Conservation (phyloP, 495 filamentous ascomycete species). For the Penicillium maclennaniae region DNA sequence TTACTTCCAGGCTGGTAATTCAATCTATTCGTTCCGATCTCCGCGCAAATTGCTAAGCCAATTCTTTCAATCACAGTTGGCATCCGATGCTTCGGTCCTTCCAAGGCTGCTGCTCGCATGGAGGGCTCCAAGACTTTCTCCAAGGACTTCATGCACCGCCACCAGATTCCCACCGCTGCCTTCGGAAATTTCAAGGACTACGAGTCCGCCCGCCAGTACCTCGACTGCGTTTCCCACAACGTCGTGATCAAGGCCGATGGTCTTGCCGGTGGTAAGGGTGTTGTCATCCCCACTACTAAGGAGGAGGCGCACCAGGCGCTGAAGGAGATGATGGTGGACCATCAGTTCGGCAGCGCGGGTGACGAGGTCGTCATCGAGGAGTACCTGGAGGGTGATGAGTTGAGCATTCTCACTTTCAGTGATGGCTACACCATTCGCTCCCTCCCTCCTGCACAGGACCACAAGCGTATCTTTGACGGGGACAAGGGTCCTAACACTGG, state of each 20-base stretch:
- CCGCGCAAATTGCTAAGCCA: constrained; percentile 11
- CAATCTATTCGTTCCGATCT: neutral
- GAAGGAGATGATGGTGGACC: constrained; percentile 84
- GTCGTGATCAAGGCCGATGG: constrained; percentile 90
- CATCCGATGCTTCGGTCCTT: constrained; percentile 84
- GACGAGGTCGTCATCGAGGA: constrained; percentile 96
- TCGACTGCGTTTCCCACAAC: constrained; percentile 68
- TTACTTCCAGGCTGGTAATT: constrained; percentile 65
- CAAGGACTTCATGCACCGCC: constrained; percentile 95
- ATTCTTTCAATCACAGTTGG: constrained; percentile 44
- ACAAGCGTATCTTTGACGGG: constrained; percentile 90
- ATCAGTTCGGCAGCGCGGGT: constrained; percentile 82
- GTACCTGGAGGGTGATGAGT: constrained; percentile 84
- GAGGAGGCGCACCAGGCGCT: constrained; percentile 79
- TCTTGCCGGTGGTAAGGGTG: constrained; percentile 86
- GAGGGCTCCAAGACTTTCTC: constrained; percentile 96
- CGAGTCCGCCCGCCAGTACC: constrained; percentile 68
- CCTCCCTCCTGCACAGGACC: constrained; percentile 91
- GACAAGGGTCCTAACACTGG: constrained; percentile 93
- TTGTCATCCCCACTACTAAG: constrained; percentile 76
- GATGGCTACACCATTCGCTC: constrained; percentile 83
- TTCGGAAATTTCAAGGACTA: constrained; percentile 88
- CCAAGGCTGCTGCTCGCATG: constrained; percentile 79
- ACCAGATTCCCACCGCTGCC: constrained; percentile 83
- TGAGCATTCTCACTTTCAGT: constrained; percentile 86